Evolutionary conservation across 106 monocot species (phyloP), one percentile per base, ranked within the genome.

Genomic region (Xerophyta viscosa): DNA sequence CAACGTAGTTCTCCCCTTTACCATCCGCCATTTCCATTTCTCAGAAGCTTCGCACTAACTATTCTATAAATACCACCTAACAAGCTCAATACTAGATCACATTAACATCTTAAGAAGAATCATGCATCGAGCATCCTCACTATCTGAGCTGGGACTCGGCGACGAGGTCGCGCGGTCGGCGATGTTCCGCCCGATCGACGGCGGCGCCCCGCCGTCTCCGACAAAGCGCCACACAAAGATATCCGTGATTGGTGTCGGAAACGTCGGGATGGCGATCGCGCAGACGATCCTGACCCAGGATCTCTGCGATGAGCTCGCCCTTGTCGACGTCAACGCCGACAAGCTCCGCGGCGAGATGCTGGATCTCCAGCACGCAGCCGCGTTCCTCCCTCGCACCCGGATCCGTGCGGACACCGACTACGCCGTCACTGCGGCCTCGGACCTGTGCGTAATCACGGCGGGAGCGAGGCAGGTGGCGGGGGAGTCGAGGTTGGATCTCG

Each of bases 181-280:
- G 13, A 60, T 86, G 54, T 87, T 92, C 73, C 62, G 41, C 7
- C 70, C 76, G 26, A 50, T 83, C 42, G 31, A 29, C 4, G 20
- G 54, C 10, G 56, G 71, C 3, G 50, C 47, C 0, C 48, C 76
- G 7, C 26, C 54, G 2, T 53, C 65, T 24, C 62, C 48, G 2
- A 37, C 62, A 20, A 67, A 21, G 29, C 71, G 54, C 18, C 70
- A 49, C 37, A 82, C 72, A 31, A 92, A 92, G 68, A 70, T 92
- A 28, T 73, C 92, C 27, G 56, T 92, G 21, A 57, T 92, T 60
- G 92, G 92, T 12, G 82, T 41, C 44, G 92, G 92, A 30, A 86
- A 92, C 79, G 92, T 92, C 8, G 92, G 92, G 20, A 92, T 92
- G 92, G 87, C 92, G 21, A 92, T 92, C 53, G 86, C 86, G 24